Evolutionary conservation across 768 basidiomycete genomes (phyloP).

Genomic region (Kwoniella dendrophila): DNA sequence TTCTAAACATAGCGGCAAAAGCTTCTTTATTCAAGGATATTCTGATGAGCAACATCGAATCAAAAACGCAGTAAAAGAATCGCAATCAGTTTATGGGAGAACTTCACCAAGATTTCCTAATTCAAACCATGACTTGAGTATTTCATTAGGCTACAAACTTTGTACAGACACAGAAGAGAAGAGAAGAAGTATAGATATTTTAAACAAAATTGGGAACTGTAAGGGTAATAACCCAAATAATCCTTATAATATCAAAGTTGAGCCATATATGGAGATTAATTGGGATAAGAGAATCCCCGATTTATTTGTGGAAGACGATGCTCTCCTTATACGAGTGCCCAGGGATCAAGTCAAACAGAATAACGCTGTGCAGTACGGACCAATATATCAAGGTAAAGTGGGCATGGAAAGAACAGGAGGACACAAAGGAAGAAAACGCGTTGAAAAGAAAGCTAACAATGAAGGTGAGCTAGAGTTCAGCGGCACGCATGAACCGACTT

Average conservation of each 20-base stretch:
- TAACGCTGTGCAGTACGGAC: not conserved
- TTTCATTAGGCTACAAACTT: not conserved
- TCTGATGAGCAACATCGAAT: no score
- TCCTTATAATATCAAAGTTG: not conserved
- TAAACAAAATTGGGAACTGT: not conserved
- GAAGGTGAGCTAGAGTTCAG: no score
- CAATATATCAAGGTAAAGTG: no score
- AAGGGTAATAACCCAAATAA: not conserved
- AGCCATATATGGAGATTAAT: not conserved
- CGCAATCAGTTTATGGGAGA: not conserved
- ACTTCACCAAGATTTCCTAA: not conserved
- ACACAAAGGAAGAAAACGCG: no score
- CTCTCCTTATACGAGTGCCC: no score
- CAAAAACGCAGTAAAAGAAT: not conserved
- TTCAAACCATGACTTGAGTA: not conserved
- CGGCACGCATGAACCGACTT: no score
- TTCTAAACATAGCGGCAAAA: no score
- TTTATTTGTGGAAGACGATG: not conserved
- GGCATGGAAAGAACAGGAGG: no score
- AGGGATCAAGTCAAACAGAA: not conserved
- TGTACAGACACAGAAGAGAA: not conserved
- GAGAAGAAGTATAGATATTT: no score
- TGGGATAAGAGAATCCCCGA: not conserved
- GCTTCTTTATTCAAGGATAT: no score
- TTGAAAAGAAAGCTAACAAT: no score